Base-by-base conservation (phyloP, 306 rosid species). In the Lotus japonicus region DNA sequence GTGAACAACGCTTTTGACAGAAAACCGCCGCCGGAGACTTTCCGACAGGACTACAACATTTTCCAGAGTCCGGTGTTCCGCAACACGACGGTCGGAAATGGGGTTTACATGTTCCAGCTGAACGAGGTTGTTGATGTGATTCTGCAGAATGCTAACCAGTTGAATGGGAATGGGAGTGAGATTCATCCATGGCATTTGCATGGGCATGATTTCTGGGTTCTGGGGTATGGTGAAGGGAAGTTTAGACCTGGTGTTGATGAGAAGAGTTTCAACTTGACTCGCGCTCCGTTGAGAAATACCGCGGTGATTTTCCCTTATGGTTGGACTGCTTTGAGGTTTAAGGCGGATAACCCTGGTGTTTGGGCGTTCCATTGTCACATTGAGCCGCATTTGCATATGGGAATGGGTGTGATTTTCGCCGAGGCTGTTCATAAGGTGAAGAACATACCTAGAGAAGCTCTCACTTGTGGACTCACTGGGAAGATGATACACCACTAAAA, bases 311-410 rank as follows among this genome's bases (percentile, higher is more conserved):
- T 89, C 64, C 98, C 96, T 0, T 76, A 68, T 39, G 98, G 98
- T 9, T 92, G 98, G 98, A 87, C 92, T 38, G 96, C 92, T 2
- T 28, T 92, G 1, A 74, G 95, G 28, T 92, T 84, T 51, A 83
- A 68, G 74, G 89, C 96, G 0, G 98, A 92, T 19, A 92, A 92
- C 58, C 96, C 96, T 0, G 95, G 96, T 5, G 98, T 78, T 26
- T 92, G 96, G 98, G 89, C 98, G 0, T 92, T 92, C 18, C 98
- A 92, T 62, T 92, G 98, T 62, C 98, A 92, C 45, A 89, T 89
- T 55, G 95, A 92, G 72, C 90, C 98, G 0, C 98, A 87, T 75
- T 78, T 92, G 78, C 96, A 89, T 36, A 87, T 92, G 98, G 98
- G 98, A 0, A 92, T 92, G 98, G 98, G 98, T 8, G 87, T 87